Evolutionary conservation across 352 stramenopile genomes (phyloP).

Genomic region (Phytopythium oedochilum): DNA sequence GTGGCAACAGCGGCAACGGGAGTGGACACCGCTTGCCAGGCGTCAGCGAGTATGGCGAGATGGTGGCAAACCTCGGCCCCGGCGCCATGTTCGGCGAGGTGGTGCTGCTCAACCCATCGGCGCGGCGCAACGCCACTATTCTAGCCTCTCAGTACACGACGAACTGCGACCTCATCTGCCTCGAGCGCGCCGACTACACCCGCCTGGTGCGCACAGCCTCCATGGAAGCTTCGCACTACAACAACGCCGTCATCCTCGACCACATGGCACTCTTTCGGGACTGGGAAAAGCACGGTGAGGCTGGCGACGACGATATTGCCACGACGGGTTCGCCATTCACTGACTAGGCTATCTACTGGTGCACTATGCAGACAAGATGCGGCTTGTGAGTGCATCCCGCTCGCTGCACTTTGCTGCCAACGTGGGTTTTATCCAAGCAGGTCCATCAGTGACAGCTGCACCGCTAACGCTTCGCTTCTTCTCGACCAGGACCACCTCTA

Average conservation of each 20-base stretch:
- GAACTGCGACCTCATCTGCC: constrained; percentile 60
- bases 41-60: constrained; percentile 38
- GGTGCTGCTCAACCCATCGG: constrained; percentile 62
- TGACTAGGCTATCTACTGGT: too few relatives aligned
- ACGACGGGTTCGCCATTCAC: too few relatives aligned
- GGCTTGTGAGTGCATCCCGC: constrained; percentile 57
- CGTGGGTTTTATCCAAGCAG: constrained; percentile 14
- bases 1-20: constrained; percentile 14
- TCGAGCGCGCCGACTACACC: constrained; percentile 69
- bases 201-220: constrained; percentile 66
- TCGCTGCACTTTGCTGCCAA: constrained; percentile 63
- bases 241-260: constrained; percentile 71
- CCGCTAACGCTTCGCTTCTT: neutral
- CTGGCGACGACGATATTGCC: neutral
- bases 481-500: constrained; percentile 59
- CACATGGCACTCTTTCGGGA: constrained; percentile 68
- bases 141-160: constrained; percentile 58
- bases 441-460: neutral
- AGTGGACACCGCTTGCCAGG: constrained; percentile 9
- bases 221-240: constrained; percentile 78
- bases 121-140: constrained; percentile 65
- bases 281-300: constrained; percentile 62
- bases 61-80: constrained; percentile 59
- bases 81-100: constrained; percentile 77
- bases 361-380: constrained; percentile 56